Percentiles rank a stretch among this genome's conserved stretches.
These are phyloP conservation scores for Stephania cephalantha DNA, from an alignment of 164 flowering plant genomes.

Conservation along the genomic window DNA sequence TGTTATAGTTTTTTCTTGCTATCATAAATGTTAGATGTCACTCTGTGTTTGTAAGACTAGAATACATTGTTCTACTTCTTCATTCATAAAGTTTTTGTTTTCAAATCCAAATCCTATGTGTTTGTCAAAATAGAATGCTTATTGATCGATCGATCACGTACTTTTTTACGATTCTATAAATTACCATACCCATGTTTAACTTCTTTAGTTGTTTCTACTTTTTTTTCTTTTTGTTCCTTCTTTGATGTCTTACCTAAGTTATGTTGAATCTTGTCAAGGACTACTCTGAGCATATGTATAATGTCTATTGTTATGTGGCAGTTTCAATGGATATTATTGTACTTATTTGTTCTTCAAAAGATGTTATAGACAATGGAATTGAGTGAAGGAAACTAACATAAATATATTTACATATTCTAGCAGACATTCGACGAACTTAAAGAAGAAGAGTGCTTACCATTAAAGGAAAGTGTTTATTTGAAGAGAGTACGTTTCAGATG, in stretches of 20 bases:
- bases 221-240: neutral
- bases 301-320: too few species aligned
- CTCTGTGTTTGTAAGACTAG: too few species aligned
- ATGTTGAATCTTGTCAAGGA: neutral
- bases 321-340: too few species aligned
- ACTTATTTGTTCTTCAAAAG: neutral
- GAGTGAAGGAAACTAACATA: neutral
- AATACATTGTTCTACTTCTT: too few species aligned
- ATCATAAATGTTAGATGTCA: too few species aligned
- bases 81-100: too few species aligned
- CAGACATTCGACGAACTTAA: slow-evolving; percentile 52
- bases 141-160: too few species aligned
- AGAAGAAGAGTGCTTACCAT: slow-evolving; percentile 38
- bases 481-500: slow-evolving; percentile 27
- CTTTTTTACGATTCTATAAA: too few species aligned
- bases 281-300: too few species aligned
- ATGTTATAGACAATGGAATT: neutral
- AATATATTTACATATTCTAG: neutral
- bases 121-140: too few species aligned
- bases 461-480: slow-evolving; percentile 36
- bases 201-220: neutral
- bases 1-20: too few species aligned
- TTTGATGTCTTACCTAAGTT: neutral
- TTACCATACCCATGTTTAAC: neutral
- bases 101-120: too few species aligned